Base-by-base conservation (phyloP, 2,329 filamentous ascomycete species). In the Ophiocordyceps camponoti-leonardi region DNA sequence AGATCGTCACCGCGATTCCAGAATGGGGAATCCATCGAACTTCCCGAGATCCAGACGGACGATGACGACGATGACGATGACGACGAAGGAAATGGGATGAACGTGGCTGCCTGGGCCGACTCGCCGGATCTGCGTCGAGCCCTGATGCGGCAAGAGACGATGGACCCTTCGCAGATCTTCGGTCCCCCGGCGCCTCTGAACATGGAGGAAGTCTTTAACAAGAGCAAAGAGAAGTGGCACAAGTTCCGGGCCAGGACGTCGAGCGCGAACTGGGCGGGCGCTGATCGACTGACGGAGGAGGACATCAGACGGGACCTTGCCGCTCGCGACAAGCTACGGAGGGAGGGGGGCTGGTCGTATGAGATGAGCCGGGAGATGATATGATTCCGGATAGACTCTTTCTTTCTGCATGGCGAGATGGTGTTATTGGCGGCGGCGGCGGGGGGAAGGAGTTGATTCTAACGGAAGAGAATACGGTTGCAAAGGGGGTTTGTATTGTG, bases 171-270 rank as follows among this genome's bases (percentile, higher is more conserved):
- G 56, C 68, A 75, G 35, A 84, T 98, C 45, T 98, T 98, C 57
- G 92, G 92, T 0, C 84, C 86, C 0, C 86, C 94, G 22, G 81
- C 76, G 12, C 85, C 87, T 13, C 71, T 98, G 51, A 86, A 86
- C 56, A 92, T 98, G 81, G 93, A 98, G 56, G 88, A 96, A 59
- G 87, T 95, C 30, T 98, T 98, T 65, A 83, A 75, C 63, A 86
- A 87, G 61, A 88, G 83, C 62, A 87, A 87, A 61, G 86, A 90
- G 46, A 71, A 83, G 51, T 79, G 84, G 61, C 84, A 85, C 68
- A 85, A 86, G 58, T 96, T 95, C 71, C 78, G 93, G 18, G 81
- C 85, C 44, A 76, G 92, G 46, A 95, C 90, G 6, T 94, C 86
- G 54, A 94, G 86, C 63, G 93, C 93, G 33, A 93, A 94, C 65